Base-by-base conservation (phyloP, 306 rosid species). In the Dicorynia guianensis region DNA sequence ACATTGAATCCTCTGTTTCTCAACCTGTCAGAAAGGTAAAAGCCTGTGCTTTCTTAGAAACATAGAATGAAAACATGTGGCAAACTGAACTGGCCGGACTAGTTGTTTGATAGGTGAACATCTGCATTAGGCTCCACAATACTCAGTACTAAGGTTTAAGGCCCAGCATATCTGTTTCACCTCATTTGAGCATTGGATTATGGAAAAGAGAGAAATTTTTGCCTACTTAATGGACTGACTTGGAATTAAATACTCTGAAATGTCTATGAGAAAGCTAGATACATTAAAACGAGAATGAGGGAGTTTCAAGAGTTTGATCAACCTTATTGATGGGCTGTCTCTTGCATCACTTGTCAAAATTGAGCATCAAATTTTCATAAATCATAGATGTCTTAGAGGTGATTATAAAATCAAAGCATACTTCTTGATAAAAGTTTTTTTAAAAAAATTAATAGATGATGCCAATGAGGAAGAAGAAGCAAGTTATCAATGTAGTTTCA, bases 11-110 rank as follows among this genome's bases (percentile, higher is more conserved):
- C n/a, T 58, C 74, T 13, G 82, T 92, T 74, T 50, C 91, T 74
- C 64, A 58, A 35, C 89, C 97, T 12, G 82, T 88, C 69, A 80
- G 79, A 82, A 89, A 92, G 93, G 99, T 96, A 87, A 65, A 57
- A 52, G 36, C 47, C 56, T 70, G 30, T 50, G 39, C 38, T 72
- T 48, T 66, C 80, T 33, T 33, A 35, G 42, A 59, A 46, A 67
- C 39, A 35, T 12, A 14, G 49, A 43, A 63, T 52, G 55, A 13
- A 71, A 85, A 10, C 57, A 20, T 59, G 61, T 40, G 35, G 39
- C 13, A 7, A 20, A 60, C 58, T 39, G 52, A 39, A 35, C 62
- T 61, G 35, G 30, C 36, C 11, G 33, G 71, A 8, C 12, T 17
- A 35, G 20, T 25, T 47, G 36, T 65, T 12, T 34, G 18, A 15